Conservation (phyloP, 2,329 filamentous ascomycete species). For the Rhynchosporium agropyri region DNA sequence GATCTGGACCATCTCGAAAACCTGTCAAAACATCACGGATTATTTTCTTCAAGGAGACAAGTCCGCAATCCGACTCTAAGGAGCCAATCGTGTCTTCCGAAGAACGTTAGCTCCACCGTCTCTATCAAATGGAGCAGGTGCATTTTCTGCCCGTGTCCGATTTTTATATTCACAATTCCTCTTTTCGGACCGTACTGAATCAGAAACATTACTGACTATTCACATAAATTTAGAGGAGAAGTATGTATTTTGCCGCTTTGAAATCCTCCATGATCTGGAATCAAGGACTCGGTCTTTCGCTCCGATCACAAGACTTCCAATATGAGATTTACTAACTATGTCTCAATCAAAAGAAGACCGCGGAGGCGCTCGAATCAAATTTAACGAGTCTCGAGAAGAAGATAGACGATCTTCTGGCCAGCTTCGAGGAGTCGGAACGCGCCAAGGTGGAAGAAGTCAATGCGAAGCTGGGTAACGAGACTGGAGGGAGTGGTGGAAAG, state of each 20-base stretch:
- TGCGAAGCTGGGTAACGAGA: slow-evolving; percentile 11
- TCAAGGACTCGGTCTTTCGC: no score
- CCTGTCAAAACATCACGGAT: background rate
- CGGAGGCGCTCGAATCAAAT: slow-evolving; percentile 55
- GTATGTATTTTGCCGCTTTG: no score
- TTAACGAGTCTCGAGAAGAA: slow-evolving; percentile 56
- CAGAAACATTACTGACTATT: slow-evolving; percentile 9
- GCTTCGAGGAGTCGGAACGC: slow-evolving; percentile 46
- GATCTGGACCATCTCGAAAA: background rate
- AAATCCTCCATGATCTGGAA: no score
- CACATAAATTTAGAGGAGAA: slow-evolving; percentile 42
- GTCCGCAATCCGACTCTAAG: no score
- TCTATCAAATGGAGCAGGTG: background rate
- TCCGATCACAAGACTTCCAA: no score
- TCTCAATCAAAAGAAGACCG: slow-evolving; percentile 48
- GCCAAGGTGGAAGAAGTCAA: slow-evolving; percentile 29
- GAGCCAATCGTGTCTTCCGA: no score
- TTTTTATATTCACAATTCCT: background rate
- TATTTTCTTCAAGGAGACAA: background rate
- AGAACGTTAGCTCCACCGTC: background rate
- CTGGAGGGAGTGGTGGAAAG: slow-evolving; percentile 5
- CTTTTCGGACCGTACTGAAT: slow-evolving; percentile 1
- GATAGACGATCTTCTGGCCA: slow-evolving; percentile 57
- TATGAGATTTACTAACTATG: no score
- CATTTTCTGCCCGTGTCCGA: background rate